Base-by-base conservation (phyloP, 176 grass and related monocot species). In the Bothriochloa decipiens region DNA sequence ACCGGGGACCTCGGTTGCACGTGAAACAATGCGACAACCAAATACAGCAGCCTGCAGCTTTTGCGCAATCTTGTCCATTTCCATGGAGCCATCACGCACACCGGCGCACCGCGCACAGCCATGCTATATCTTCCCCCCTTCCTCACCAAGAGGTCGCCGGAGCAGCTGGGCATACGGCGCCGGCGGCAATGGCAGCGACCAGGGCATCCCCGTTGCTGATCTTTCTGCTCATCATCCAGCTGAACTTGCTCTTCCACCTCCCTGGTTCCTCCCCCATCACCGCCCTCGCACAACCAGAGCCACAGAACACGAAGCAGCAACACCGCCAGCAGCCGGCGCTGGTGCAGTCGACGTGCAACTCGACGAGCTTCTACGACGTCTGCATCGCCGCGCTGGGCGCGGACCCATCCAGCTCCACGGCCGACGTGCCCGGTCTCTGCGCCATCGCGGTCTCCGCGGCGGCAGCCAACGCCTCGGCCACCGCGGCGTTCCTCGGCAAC, bases 351-450 rank as follows among this genome's bases (percentile, higher is more conserved):
- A 98, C 92, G 29, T 98, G 95, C 88, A 98, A 93, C 61, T 81
- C 87, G 33, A 98, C 92, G 7, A 82, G 85, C 25, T 95, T 90
- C 85, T 98, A 95, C 80, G 95, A 95, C 46, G 68, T 95, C n/a
- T 98, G 92, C 72, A 29, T 98, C 4, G 68, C 84, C 16, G 77
- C 91, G 11, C 88, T 98, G 13, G 47, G 53, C 11, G 77, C 87
- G 11, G 85, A 97, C 82, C 91, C 95, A 0, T 57, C 86, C 6
- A 89, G 84, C 79, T 71, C 80, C 68, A 82, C 70, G 23, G 87
- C 89, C 71, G 89, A 93, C 81, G 89, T 93, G 40, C 85, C 69
- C 17, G 91, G 85, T 17, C 89, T 98, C 41, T 95, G 92, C 43
- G 36, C 52, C 75, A 87, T 97, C 68, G 92, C 87, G 20, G 74